These are phyloP conservation scores for Cylindrotheca closterium DNA, from an alignment of 108 stramenopile genomes.

Conservation along the genomic window DNA sequence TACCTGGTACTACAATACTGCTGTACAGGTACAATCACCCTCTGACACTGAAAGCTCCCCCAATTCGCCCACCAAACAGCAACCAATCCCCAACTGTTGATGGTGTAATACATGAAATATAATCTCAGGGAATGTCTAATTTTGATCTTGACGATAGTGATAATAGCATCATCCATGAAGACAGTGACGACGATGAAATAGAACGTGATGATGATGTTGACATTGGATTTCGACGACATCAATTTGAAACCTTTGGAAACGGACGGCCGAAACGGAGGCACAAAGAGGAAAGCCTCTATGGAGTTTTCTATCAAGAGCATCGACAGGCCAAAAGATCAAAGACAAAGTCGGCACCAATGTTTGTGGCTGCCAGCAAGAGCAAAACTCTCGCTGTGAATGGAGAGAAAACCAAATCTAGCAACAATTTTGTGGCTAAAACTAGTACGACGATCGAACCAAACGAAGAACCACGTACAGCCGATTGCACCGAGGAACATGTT, in stretches of 20 bases:
- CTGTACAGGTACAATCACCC: too few relatives aligned
- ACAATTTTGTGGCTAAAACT: constrained; percentile 1
- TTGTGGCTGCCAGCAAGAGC: constrained; percentile 24
- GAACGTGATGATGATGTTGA: constrained; percentile 39
- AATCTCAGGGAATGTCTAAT: too few relatives aligned
- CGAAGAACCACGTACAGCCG: not conserved
- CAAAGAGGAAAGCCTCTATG: constrained; percentile 40
- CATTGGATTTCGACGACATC: constrained; percentile 36
- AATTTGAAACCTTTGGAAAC: constrained; percentile 6
- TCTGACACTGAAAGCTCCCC: too few relatives aligned
- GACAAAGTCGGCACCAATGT: constrained; percentile 9
- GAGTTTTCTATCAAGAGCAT: constrained; percentile 29
- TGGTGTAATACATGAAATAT: too few relatives aligned
- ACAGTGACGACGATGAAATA: constrained; percentile 18
- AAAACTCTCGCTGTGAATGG: not conserved
- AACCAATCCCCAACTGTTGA: too few relatives aligned
- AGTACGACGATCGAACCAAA: not conserved
- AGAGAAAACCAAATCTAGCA: not conserved
- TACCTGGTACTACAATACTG: too few relatives aligned
- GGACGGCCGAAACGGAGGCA: constrained; percentile 4
- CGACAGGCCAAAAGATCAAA: not conserved
- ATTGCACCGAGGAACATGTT: not conserved
- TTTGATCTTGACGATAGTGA: constrained; percentile 3
- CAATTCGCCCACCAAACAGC: too few relatives aligned
- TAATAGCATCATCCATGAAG: constrained; percentile 7